A percentile compares a stretch with the other conserved stretches of the same genome.
Evolutionary conservation across 768 basidiomycete genomes (phyloP).

Genomic region (Pleurotus ostreatus): DNA sequence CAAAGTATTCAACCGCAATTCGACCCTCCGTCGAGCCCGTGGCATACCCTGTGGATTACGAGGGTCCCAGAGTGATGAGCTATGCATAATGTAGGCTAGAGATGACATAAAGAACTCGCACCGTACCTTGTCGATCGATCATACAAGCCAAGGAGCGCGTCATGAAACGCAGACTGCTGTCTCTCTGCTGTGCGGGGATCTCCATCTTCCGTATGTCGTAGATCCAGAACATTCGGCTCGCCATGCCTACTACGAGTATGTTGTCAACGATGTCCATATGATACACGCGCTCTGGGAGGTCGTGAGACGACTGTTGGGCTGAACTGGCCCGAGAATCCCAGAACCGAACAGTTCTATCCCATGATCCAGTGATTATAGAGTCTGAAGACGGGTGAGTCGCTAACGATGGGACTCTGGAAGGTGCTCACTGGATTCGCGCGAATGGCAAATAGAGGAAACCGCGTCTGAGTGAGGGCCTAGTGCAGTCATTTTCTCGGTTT

Average conservation of each 20-base stretch:
- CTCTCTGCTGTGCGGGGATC: constrained; percentile 71
- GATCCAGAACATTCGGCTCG: constrained; percentile 84
- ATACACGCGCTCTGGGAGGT: constrained; percentile 83
- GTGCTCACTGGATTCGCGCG: constrained; percentile 57
- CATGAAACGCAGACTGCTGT: constrained; percentile 95
- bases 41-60: constrained; percentile 66
- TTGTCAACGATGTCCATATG: constrained; percentile 74
- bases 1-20: constrained; percentile 96
- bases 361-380: constrained; percentile 78
- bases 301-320: constrained; percentile 54
- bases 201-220: constrained; percentile 83
- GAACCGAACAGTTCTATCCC: constrained; percentile 85
- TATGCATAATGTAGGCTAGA: constrained; percentile 5
- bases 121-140: constrained; percentile 83
- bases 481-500: constrained; percentile 64
- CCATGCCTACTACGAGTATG: constrained; percentile 89
- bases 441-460: constrained; percentile 74
- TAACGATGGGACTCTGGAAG: not conserved
- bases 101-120: not conserved
- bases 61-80: not conserved
- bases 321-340: constrained; percentile 75
- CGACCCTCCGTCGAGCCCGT: constrained; percentile 93
- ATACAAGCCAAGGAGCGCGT: constrained; percentile 89
- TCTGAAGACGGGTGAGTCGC: constrained; percentile 36
- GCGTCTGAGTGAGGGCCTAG: constrained; percentile 81